Evolutionary conservation across 345 rosid species (phyloP).

Genomic region (Rhodomyrtus tomentosa): DNA sequence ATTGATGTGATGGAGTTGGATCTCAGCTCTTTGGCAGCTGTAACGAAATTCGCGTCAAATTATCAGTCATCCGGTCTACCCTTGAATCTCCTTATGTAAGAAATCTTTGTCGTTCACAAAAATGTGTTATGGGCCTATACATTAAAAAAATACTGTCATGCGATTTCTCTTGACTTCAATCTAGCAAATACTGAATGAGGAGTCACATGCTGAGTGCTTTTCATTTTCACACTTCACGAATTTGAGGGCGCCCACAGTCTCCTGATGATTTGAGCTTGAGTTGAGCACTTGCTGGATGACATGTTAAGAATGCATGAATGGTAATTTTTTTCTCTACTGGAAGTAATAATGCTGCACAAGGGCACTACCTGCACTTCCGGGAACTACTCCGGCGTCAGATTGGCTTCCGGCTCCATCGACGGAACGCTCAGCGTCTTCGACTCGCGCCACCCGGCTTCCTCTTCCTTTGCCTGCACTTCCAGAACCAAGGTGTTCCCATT

Average conservation of each 20-base stretch:
- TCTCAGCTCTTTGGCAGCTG: conserved; percentile 29
- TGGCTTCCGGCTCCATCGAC: conserved; percentile 54
- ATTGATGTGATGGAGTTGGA: conserved; percentile 28
- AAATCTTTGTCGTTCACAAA: not conserved
- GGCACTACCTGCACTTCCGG: conserved; percentile 67
- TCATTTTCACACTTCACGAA: not conserved
- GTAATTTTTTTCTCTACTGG: not conserved
- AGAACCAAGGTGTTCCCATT: conserved; percentile 31
- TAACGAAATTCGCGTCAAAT: conserved; percentile 20
- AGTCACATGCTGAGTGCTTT: not conserved
- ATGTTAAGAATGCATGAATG: not conserved
- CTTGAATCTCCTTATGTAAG: conserved; percentile 33
- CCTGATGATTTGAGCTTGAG: not conserved
- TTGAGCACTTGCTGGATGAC: not conserved
- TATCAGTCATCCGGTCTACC: conserved; percentile 18
- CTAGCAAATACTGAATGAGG: not conserved
- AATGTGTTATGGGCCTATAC: not conserved
- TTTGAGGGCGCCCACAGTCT: not conserved
- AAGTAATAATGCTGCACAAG: conserved; percentile 40
- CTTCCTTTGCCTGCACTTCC: conserved; percentile 44
- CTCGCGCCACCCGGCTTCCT: conserved; percentile 36
- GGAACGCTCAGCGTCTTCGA: conserved; percentile 54
- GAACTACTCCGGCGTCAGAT: conserved; percentile 59
- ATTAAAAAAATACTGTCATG: not conserved
- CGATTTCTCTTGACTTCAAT: not conserved